Percentiles rank a stretch among this genome's conserved stretches.
Evolutionary conservation across 306 rosid genomes (phyloP).

Genomic region (Phaseolus lunatus): DNA sequence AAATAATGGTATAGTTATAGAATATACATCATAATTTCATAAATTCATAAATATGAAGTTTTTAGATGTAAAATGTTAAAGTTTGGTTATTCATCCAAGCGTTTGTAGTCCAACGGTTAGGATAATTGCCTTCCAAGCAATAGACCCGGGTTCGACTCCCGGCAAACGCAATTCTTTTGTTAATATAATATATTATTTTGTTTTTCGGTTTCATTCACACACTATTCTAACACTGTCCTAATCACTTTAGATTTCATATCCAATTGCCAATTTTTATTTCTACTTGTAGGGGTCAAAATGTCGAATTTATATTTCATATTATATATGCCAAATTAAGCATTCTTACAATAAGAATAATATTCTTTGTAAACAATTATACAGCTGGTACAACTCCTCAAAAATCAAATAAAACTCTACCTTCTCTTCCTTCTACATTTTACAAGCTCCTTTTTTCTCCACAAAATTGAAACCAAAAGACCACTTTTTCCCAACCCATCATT

Average conservation of each 20-base stretch:
- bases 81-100: neutral
- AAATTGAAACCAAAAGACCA: conserved; percentile 34
- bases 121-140: conserved; percentile 61
- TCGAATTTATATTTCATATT: conserved; percentile 3
- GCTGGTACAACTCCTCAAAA: conserved; percentile 26
- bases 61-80: too few species aligned
- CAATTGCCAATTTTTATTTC: neutral
- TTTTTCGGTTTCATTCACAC: too few species aligned
- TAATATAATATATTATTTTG: too few species aligned
- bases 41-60: too few species aligned
- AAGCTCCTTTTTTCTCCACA: conserved; percentile 30
- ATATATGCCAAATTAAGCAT: conserved; percentile 14
- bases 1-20: too few species aligned
- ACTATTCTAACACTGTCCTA: too few species aligned
- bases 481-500: conserved; percentile 36
- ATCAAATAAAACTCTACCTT: conserved; percentile 23
- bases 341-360: neutral
- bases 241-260: neutral
- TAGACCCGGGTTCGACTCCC: conserved; percentile 60
- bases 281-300: neutral
- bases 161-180: conserved; percentile 54
- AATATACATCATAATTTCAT: too few species aligned
- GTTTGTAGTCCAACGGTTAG: conserved; percentile 58
- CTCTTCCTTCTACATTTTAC: conserved; percentile 26
- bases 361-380: neutral